Percentiles rank a stretch among this genome's conserved stretches.
These are phyloP conservation scores for Nitzschia palea DNA, from an alignment of 108 stramenopile genomes.

Conservation along the genomic window DNA sequence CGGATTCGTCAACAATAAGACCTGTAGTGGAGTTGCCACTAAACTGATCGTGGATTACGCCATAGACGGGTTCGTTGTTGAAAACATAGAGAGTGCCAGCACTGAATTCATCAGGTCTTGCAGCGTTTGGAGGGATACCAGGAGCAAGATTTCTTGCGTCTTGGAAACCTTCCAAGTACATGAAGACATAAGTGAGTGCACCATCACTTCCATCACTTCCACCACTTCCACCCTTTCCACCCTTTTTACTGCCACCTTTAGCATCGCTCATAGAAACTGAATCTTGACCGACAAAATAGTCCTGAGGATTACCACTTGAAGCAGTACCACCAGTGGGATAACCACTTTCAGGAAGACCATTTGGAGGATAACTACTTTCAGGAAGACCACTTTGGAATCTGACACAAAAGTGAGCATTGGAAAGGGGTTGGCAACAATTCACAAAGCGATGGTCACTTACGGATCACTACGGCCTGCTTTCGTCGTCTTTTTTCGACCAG, in stretches of 20 bases:
- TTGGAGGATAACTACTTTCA: too few relatives aligned
- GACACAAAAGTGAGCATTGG: too few relatives aligned
- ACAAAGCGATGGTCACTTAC: too few relatives aligned
- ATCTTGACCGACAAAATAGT: too few relatives aligned
- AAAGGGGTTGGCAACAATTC: too few relatives aligned
- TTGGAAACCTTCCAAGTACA: constrained; percentile 33
- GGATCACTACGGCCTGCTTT: too few relatives aligned
- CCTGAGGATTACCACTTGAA: too few relatives aligned
- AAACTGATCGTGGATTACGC: not conserved
- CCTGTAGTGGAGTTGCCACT: not conserved
- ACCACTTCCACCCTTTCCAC: constrained; percentile 1
- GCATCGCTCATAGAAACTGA: too few relatives aligned
- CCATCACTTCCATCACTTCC: not conserved
- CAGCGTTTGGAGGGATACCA: constrained; percentile 11
- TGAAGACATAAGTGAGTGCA: constrained; percentile 12
- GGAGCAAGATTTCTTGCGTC: constrained; percentile 3
- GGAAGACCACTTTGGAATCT: too few relatives aligned
- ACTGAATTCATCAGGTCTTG: constrained; percentile 4
- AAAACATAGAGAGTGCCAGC: constrained; percentile 27
- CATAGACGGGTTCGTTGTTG: constrained; percentile 21
- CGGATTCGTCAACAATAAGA: constrained; percentile 11
- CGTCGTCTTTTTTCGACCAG: too few relatives aligned
- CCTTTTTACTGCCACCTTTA: not conserved
- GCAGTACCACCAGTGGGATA: too few relatives aligned
- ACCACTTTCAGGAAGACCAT: too few relatives aligned